Conservation (phyloP, 257 asterid genomes). For the Gardenia jasminoides region DNA sequence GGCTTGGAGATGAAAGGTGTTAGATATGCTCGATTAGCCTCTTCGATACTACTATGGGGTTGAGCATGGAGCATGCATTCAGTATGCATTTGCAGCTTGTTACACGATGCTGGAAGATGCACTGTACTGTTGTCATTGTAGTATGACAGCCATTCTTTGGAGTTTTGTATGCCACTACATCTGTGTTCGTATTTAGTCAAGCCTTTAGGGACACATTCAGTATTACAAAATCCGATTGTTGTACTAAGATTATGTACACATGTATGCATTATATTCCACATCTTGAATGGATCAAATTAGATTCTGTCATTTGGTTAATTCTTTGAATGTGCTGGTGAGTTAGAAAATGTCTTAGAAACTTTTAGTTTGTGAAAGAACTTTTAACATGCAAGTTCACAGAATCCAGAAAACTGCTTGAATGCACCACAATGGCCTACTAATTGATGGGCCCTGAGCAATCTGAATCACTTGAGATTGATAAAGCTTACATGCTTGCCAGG, state of each 20-base stretch:
- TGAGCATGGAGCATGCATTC: background rate
- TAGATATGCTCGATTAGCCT: slow-evolving; percentile 12
- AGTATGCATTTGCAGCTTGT: background rate
- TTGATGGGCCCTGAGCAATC: no score
- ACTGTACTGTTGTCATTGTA: background rate
- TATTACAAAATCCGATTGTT: background rate
- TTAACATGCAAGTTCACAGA: no score
- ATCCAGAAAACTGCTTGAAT: no score
- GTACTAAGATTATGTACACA: background rate
- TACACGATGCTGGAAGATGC: background rate
- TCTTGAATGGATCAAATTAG: background rate
- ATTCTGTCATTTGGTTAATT: no score
- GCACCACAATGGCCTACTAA: no score
- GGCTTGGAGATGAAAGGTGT: slow-evolving; percentile 85
- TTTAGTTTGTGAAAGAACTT: no score
- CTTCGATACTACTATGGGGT: background rate
- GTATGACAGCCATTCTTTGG: background rate
- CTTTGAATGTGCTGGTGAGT: no score
- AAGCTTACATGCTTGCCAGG: no score
- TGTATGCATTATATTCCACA: background rate
- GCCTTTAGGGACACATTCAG: background rate
- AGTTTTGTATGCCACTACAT: background rate
- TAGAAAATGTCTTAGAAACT: no score
- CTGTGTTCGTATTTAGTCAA: background rate
- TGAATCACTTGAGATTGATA: no score